Evolutionary conservation across 331 rosid genomes (phyloP), one percentile per base, ranked within the genome.

Genomic region (Spiraea crenata): DNA sequence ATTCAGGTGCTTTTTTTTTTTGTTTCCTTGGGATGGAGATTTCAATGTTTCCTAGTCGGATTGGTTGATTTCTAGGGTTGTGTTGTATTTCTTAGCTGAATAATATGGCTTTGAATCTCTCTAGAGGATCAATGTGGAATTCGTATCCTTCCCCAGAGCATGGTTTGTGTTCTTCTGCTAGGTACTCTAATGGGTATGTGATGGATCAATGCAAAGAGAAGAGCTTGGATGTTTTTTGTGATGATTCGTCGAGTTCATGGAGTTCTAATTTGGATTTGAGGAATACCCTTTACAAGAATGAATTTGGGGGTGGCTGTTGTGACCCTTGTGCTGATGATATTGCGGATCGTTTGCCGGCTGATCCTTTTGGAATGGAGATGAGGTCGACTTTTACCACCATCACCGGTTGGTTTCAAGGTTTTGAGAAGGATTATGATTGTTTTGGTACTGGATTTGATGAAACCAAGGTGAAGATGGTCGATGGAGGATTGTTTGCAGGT

Each of bases 1-100:
- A 80, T 85, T 83, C 86, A 81, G 89, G 89, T 78, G 90, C 96
- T 74, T 78, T 78, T 74, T 88, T n/a, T 81, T 79, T 84, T 85
- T 83, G 31, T n/a, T 39, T 16, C 20, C 73, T 83, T 59, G 83
- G 78, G 81, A 85, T 79, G 70, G 85, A 79, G 87, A 34, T 46
- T 45, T 72, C 16, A 2, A 41, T 49, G 31, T 34, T 31, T 47
- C 37, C 55, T 35, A 50, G 13, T 20, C 31, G 34, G 34, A 17
- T 16, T 60, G 9, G 11, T 31, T 16, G 10, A 4, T 37, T 57
- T n/a, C 35, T 38, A 40, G 39, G 6, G 71, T 37, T 62, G 50
- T 40, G 56, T 25, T 67, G 12, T 3, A 16, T 63, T 15, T 59
- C 11, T 72, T 65, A 13, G 67, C 39, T 13, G 39, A 48, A 35